Conservation (phyloP, 305 asterid genomes). For the Plantago lanceolata region DNA sequence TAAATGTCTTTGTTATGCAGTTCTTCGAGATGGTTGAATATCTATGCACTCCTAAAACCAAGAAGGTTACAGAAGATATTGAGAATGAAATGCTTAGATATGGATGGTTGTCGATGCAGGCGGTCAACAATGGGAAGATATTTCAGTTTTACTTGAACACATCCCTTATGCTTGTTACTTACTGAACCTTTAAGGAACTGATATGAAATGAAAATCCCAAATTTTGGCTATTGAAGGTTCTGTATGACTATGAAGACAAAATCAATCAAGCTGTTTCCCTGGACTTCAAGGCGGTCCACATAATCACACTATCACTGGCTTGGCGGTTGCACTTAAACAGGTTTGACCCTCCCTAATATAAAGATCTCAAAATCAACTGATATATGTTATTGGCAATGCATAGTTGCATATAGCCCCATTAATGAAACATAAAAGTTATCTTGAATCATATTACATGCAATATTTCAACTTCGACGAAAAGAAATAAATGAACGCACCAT, state of each 20-base stretch:
- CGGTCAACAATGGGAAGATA: conserved; percentile 93
- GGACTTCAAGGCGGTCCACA: conserved; percentile 98
- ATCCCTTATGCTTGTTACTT: neutral
- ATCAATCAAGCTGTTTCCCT: conserved; percentile 96
- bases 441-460: neutral
- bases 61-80: conserved; percentile 72
- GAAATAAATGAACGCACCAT: neutral
- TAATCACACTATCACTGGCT: conserved; percentile 86
- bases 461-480: neutral
- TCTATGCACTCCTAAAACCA: conserved; percentile 83
- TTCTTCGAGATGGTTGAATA: conserved; percentile 67
- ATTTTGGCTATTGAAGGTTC: conserved; percentile 43
- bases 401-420: no score
- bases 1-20: conserved; percentile 32
- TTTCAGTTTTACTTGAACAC: neutral
- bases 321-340: conserved; percentile 93
- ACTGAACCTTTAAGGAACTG: no score
- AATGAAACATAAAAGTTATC: no score
- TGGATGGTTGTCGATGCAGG: conserved; percentile 92
- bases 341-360: conserved; percentile 29
- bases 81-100: conserved; percentile 70
- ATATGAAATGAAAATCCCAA: no score
- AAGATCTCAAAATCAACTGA: neutral
- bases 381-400: neutral
- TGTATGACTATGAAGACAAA: conserved; percentile 80